Evolutionary conservation across 2,329 filamentous ascomycete genomes (phyloP).

Genomic region (Aspergillus sp.): DNA sequence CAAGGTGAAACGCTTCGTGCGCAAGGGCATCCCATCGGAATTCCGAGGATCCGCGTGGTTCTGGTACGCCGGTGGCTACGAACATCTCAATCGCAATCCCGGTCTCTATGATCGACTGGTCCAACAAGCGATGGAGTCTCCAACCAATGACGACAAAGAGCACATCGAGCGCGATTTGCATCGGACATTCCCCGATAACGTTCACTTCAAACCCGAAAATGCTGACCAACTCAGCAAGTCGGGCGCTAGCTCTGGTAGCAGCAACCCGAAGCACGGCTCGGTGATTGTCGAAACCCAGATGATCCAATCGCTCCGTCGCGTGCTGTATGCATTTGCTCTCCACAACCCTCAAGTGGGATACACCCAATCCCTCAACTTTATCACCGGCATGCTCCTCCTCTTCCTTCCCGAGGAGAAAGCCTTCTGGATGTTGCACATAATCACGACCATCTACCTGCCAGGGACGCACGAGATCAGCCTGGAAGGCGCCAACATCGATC

Average conservation of each 20-base stretch:
- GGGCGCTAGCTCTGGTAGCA: conserved; percentile 30
- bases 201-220: conserved; percentile 73
- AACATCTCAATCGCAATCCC: conserved; percentile 70
- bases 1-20: conserved; percentile 85
- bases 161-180: conserved; percentile 92
- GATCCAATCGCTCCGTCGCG: conserved; percentile 76
- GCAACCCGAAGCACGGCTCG: conserved; percentile 34
- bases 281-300: conserved; percentile 67
- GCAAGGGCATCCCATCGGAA: conserved; percentile 90
- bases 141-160: conserved; percentile 74
- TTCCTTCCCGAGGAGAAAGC: conserved; percentile 90
- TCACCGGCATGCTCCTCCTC: conserved; percentile 82
- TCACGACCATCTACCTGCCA: conserved; percentile 82
- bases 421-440: conserved; percentile 91
- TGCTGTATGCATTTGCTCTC: conserved; percentile 84
- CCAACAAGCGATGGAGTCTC: conserved; percentile 60
- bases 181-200: conserved; percentile 91
- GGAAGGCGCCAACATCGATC: conserved; percentile 88
- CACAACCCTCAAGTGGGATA: conserved; percentile 92
- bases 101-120: conserved; percentile 75
- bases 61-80: conserved; percentile 86
- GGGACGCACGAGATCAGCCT: conserved; percentile 89
- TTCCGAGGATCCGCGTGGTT: conserved; percentile 97
- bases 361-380: conserved; percentile 93
- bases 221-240: conserved; percentile 14